Percentiles rank a stretch among this genome's conserved stretches.
These are phyloP conservation scores for Allantophomopsis lycopodina DNA, from an alignment of 2,329 filamentous ascomycete genomes.

Conservation along the genomic window DNA sequence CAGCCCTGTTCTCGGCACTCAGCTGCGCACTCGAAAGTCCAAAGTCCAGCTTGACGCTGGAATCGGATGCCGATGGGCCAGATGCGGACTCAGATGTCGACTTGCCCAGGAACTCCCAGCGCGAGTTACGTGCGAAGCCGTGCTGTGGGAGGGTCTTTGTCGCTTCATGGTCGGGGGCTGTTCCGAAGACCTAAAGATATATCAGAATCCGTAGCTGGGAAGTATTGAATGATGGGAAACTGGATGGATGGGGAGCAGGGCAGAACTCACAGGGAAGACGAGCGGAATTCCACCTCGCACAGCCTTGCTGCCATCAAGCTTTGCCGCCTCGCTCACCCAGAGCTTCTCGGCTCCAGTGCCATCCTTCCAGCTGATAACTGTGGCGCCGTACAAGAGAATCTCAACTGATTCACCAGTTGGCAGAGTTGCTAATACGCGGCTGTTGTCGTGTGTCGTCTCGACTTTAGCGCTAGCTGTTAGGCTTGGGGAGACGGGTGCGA, in stretches of 20 bases:
- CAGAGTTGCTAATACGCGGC: constrained; percentile 63
- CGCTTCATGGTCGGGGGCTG: constrained; percentile 60
- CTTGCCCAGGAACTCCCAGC: constrained; percentile 92
- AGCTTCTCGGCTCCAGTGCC: constrained; percentile 67
- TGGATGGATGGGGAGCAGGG: not conserved
- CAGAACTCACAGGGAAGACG: constrained; percentile 67
- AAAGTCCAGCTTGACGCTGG: constrained; percentile 88
- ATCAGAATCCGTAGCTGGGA: not conserved
- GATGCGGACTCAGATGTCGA: constrained; percentile 49
- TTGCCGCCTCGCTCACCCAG: constrained; percentile 69
- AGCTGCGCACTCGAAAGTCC: constrained; percentile 68
- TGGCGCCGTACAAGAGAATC: constrained; percentile 82
- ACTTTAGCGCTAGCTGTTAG: constrained; percentile 66
- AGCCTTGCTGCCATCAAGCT: constrained; percentile 75
- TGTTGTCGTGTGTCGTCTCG: constrained; percentile 56
- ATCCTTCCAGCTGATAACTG: constrained; percentile 87
- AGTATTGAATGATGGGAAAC: not conserved
- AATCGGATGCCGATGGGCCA: constrained; percentile 23
- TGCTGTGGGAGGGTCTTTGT: constrained; percentile 78
- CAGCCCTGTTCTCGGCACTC: constrained; percentile 48
- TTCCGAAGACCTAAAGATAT: constrained; percentile 65
- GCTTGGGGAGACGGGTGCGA: constrained; percentile 54
- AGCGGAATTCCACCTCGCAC: constrained; percentile 86
- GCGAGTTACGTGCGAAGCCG: constrained; percentile 80
- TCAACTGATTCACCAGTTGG: constrained; percentile 79